Evolutionary conservation across 2,329 filamentous ascomycete species (phyloP).

Genomic region (Chrysoporthe deuterocubensis): DNA sequence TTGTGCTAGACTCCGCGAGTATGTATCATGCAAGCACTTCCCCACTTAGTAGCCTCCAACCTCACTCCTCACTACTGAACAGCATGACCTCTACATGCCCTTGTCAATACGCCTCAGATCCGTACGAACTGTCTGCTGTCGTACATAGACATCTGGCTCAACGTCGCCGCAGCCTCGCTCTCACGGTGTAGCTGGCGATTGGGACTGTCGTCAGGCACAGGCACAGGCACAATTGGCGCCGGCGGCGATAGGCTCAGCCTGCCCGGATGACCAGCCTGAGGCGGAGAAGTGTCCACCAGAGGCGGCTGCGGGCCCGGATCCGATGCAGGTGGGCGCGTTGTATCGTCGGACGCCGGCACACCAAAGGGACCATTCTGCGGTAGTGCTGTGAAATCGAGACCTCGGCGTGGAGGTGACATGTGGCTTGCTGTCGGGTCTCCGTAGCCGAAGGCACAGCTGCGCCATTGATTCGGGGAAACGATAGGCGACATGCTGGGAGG

Average conservation of each 20-base stretch:
- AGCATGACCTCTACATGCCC: background rate
- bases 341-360: background rate
- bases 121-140: slow-evolving; percentile 18
- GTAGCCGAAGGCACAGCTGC: slow-evolving; percentile 18
- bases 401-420: slow-evolving; percentile 15
- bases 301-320: slow-evolving; percentile 5
- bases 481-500: slow-evolving; percentile 26
- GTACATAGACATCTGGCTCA: slow-evolving; percentile 24
- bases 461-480: slow-evolving; percentile 23
- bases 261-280: background rate
- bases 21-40: background rate
- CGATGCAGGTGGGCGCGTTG: background rate
- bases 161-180: slow-evolving; percentile 24
- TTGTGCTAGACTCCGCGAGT: background rate
- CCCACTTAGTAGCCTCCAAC: background rate
- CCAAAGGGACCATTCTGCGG: background rate
- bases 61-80: background rate
- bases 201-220: slow-evolving; percentile 14
- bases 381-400: slow-evolving; percentile 21
- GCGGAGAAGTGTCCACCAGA: slow-evolving; percentile 15
- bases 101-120: slow-evolving; percentile 1
- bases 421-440: slow-evolving; percentile 13
- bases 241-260: slow-evolving; percentile 9
- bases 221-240: background rate
- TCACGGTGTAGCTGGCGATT: slow-evolving; percentile 25